Evolutionary conservation across 2,329 filamentous ascomycete genomes (phyloP).

Genomic region (Pestalotiopsis sp.): DNA sequence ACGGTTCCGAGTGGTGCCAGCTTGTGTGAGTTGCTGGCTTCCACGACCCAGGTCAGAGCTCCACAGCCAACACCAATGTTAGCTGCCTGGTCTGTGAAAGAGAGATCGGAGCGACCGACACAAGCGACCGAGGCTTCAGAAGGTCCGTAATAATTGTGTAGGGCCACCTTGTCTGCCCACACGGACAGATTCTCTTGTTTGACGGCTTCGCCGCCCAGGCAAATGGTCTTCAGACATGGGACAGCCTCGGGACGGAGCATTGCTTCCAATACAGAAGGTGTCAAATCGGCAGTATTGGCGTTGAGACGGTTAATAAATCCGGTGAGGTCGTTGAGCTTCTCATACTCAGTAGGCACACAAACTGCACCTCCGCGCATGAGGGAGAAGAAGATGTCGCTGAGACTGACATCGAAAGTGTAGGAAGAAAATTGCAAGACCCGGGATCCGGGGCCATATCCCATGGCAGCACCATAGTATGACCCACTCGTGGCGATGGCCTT

Average conservation of each 20-base stretch:
- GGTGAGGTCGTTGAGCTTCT: slow-evolving; percentile 3
- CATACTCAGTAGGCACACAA: slow-evolving; percentile 7
- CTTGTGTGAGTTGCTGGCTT: slow-evolving; percentile 1
- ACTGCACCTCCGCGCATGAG: slow-evolving; percentile 6
- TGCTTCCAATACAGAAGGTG: slow-evolving; percentile 4
- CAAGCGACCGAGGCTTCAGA: slow-evolving; percentile 1
- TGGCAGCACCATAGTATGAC: background rate
- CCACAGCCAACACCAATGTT: slow-evolving; percentile 5
- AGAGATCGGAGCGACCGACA: background rate
- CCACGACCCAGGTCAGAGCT: slow-evolving; percentile 8
- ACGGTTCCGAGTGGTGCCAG: slow-evolving; percentile 3
- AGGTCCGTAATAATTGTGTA: slow-evolving; percentile 5
- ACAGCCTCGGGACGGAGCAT: slow-evolving; percentile 10
- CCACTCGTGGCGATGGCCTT: slow-evolving; percentile 2
- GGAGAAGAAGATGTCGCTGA: slow-evolving; percentile 9
- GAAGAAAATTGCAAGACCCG: slow-evolving; percentile 11
- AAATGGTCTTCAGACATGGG: slow-evolving; percentile 6
- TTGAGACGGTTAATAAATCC: slow-evolving; percentile 8
- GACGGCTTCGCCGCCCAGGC: slow-evolving; percentile 4
- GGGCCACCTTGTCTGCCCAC: slow-evolving; percentile 4
- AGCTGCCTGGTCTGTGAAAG: background rate
- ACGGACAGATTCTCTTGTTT: background rate
- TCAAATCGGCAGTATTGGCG: slow-evolving; percentile 6
- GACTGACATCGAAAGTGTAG: slow-evolving; percentile 6
- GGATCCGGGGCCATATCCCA: slow-evolving; percentile 50